These are phyloP conservation scores for Leishmania braziliensis DNA, from an alignment of 208 protist genomes.

Conservation along the genomic window DNA sequence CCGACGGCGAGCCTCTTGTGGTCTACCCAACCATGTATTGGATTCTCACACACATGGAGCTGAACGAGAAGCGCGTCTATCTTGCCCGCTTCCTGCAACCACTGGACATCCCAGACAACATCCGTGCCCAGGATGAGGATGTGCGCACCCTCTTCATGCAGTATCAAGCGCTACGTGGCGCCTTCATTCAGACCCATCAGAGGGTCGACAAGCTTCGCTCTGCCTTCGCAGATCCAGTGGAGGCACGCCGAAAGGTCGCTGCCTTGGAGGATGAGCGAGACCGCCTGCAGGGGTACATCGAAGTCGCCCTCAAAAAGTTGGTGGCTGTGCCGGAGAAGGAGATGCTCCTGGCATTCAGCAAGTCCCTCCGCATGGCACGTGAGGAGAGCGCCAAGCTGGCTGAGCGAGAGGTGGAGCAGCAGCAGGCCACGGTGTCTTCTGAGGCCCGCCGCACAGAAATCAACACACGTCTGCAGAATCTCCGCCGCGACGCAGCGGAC, in stretches of 20 bases:
- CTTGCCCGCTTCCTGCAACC: slow-evolving; percentile 86
- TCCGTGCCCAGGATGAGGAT: slow-evolving; percentile 89
- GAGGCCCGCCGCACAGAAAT: slow-evolving; percentile 75
- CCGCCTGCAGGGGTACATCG: slow-evolving; percentile 71
- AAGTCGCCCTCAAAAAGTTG: slow-evolving; percentile 78
- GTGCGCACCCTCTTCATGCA: slow-evolving; percentile 82
- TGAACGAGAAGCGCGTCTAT: slow-evolving; percentile 92
- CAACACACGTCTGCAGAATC: slow-evolving; percentile 81
- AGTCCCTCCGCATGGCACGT: slow-evolving; percentile 63
- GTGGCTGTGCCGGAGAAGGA: slow-evolving; percentile 72
- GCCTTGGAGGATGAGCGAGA: slow-evolving; percentile 82
- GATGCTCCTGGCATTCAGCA: slow-evolving; percentile 70
- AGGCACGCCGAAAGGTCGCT: slow-evolving; percentile 70
- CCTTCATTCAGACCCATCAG: slow-evolving; percentile 85
- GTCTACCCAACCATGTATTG: slow-evolving; percentile 92
- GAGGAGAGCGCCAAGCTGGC: slow-evolving; percentile 77
- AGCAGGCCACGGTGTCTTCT: slow-evolving; percentile 75
- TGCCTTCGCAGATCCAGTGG: slow-evolving; percentile 75
- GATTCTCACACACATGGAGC: slow-evolving; percentile 86
- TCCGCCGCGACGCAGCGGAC: slow-evolving; percentile 81
- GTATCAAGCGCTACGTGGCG: slow-evolving; percentile 76
- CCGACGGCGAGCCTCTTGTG: slow-evolving; percentile 71
- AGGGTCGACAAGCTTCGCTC: slow-evolving; percentile 78
- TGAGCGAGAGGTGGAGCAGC: slow-evolving; percentile 80
- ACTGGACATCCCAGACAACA: slow-evolving; percentile 84